These are phyloP conservation scores for Botrytis sinoallii DNA, from an alignment of 2,329 filamentous ascomycete genomes.

Conservation along the genomic window DNA sequence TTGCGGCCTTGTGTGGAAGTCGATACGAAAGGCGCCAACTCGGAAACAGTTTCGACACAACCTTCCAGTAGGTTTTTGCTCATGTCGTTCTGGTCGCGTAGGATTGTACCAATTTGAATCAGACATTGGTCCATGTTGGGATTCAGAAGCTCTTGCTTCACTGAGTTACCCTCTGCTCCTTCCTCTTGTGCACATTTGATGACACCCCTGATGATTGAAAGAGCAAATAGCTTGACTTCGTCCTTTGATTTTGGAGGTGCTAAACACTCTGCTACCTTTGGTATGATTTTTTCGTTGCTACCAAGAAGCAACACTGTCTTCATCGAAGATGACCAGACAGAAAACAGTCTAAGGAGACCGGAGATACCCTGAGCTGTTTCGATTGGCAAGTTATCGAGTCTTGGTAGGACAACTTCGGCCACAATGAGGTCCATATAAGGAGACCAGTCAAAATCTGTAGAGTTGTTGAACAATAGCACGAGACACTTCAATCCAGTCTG, in stretches of 20 bases:
- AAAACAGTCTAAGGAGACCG: constrained; percentile 74
- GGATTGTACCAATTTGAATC: constrained; percentile 63
- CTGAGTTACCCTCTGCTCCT: constrained; percentile 46
- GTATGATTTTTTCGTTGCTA: constrained; percentile 58
- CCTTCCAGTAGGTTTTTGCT: constrained; percentile 75
- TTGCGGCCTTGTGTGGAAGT: constrained; percentile 68
- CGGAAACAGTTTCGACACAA: constrained; percentile 75
- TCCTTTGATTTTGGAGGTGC: constrained; percentile 73
- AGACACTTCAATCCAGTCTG: constrained; percentile 80
- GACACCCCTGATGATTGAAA: constrained; percentile 71
- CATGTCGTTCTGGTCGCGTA: constrained; percentile 55
- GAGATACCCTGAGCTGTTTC: constrained; percentile 92
- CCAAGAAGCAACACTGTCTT: constrained; percentile 66
- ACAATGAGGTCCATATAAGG: constrained; percentile 69
- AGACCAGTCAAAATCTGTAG: constrained; percentile 67
- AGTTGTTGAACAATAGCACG: constrained; percentile 72
- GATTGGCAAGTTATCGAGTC: constrained; percentile 71
- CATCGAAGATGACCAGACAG: constrained; percentile 71
- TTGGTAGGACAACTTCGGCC: constrained; percentile 70
- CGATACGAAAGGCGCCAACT: constrained; percentile 67
- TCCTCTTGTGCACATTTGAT: constrained; percentile 58
- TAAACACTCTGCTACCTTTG: constrained; percentile 70
- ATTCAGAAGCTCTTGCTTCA: constrained; percentile 54
- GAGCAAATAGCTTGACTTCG: constrained; percentile 78
- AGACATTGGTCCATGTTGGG: constrained; percentile 59